A percentile compares a stretch with the other conserved stretches of the same genome.
Conservation (phyloP, 768 basidiomycete species). For the Tylopilus subfusipes region DNA sequence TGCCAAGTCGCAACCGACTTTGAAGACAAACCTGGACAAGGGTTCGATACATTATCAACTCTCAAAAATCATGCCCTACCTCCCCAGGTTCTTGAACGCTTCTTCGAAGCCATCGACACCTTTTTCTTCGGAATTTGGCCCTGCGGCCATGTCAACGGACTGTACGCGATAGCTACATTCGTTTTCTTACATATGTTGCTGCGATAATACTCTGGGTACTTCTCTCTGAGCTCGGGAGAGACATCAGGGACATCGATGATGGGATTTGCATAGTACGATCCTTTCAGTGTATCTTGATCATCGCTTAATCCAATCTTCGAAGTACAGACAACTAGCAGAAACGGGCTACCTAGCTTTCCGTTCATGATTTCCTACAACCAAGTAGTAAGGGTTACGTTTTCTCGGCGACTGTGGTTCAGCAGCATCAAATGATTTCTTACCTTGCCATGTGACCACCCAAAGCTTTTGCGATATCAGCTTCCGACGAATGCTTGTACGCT, state of each 20-base stretch:
- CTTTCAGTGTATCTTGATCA: slow-evolving; percentile 75
- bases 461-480: slow-evolving; percentile 43
- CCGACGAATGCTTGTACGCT: background rate
- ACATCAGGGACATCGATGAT: slow-evolving; percentile 65
- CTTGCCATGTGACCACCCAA: slow-evolving; percentile 99
- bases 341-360: slow-evolving; percentile 67
- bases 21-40: slow-evolving; percentile 63
- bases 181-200: slow-evolving; percentile 73
- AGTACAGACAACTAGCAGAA: background rate
- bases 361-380: slow-evolving; percentile 85
- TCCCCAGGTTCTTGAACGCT: slow-evolving; percentile 84
- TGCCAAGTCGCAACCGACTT: slow-evolving; percentile 79
- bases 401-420: background rate
- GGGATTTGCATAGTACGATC: slow-evolving; percentile 89
- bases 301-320: background rate
- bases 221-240: slow-evolving; percentile 45
- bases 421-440: slow-evolving; percentile 33
- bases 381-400: background rate
- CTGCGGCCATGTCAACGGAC: slow-evolving; percentile 34
- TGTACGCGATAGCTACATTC: background rate
- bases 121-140: slow-evolving; percentile 58
- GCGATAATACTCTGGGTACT: slow-evolving; percentile 83
- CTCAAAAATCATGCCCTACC: slow-evolving; percentile 34
- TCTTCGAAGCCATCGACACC: slow-evolving; percentile 75
- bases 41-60: slow-evolving; percentile 3